Base-by-base conservation (phyloP, 139 green algal genomes). In the Raphidocelis subcapitata region DNA sequence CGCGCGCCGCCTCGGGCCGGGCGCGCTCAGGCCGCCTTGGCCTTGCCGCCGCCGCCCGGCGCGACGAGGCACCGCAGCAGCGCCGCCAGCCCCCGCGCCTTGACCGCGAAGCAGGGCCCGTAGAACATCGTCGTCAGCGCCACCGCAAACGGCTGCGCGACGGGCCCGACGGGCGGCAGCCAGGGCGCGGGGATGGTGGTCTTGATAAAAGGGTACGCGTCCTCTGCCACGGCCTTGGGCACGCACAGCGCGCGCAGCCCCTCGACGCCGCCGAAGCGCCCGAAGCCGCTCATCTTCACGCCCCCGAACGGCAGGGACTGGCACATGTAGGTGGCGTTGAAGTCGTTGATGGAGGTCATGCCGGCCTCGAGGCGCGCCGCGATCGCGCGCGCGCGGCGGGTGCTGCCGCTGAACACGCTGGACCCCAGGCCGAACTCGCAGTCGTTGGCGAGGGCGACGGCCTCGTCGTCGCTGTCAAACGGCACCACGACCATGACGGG, bases 291-390 rank as follows among this genome's bases (percentile, higher is more conserved):
- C 47, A 96, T 84, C 85, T 98, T 98, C 32, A 99, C 93, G 31
- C 95, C 95, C 31, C 95, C 95, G 88, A 99, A 99, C 1, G 95
- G 95, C 83, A 99, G 89, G 2, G 86, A 94, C 86, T 99, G 95
- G 84, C 89, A 95, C 94, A 99, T 97, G 84, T 98, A 98, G 47
- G 93, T 98, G 24, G 88, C 89, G 46, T 83, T 88, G 74, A 98
- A 98, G 84, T 99, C 95, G 74, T 99, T 99, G 79, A 98, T 92
- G 75, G 79, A 85, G 18, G 79, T 88, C 93, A 98, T 98, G 79
- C 65, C 47, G 14, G 70, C 91, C 63, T 94, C 82, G 26, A 97
- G 71, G 21, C 79, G 79, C 0, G 46, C n/a, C 14, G 74, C 90
- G 14, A 98, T 90, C 14, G 49, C 31, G 33, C 82, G 74, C 0